These are phyloP conservation scores for Paulownia fortunei DNA, from an alignment of 257 asterid species.

Conservation along the genomic window DNA sequence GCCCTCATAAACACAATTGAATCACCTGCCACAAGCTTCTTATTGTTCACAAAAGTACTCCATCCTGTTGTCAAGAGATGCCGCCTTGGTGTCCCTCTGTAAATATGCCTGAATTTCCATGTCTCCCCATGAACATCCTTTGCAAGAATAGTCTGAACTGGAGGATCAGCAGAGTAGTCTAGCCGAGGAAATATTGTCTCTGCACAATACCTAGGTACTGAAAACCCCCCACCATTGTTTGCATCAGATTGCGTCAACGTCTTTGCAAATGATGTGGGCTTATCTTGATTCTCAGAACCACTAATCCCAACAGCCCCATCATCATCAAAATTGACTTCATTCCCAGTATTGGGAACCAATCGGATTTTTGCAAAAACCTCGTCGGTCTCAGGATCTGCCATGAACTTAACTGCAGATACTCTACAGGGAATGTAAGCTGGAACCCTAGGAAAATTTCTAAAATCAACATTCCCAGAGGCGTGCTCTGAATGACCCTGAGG, in stretches of 20 bases:
- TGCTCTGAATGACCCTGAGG: constrained; percentile 93
- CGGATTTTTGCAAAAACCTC: constrained; percentile 61
- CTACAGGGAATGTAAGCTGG: constrained; percentile 55
- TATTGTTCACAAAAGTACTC: constrained; percentile 75
- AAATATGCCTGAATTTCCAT: constrained; percentile 77
- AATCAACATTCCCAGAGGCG: constrained; percentile 56
- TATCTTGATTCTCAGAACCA: constrained; percentile 44
- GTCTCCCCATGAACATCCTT: constrained; percentile 85
- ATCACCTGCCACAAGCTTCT: constrained; percentile 77
- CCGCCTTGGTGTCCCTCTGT: constrained; percentile 76
- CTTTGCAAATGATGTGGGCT: constrained; percentile 65
- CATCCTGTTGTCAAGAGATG: constrained; percentile 80
- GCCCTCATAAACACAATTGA: constrained; percentile 71
- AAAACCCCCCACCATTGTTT: constrained; percentile 76
- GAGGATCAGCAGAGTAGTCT: constrained; percentile 68
- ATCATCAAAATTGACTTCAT: constrained; percentile 38
- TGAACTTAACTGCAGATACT: constrained; percentile 52
- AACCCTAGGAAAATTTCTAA: constrained; percentile 45
- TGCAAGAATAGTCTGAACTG: constrained; percentile 69
- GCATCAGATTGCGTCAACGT: constrained; percentile 73
- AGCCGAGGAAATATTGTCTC: constrained; percentile 66
- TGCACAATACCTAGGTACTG: constrained; percentile 76
- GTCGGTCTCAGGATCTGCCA: constrained; percentile 71
- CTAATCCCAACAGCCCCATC: constrained; percentile 36
- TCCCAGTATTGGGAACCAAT: constrained; percentile 44